A percentile compares a stretch with the other conserved stretches of the same genome.
phyloP scores from a whole-genome alignment of 208 protist genomes.

The Trypanosoma cruzi region DNA sequence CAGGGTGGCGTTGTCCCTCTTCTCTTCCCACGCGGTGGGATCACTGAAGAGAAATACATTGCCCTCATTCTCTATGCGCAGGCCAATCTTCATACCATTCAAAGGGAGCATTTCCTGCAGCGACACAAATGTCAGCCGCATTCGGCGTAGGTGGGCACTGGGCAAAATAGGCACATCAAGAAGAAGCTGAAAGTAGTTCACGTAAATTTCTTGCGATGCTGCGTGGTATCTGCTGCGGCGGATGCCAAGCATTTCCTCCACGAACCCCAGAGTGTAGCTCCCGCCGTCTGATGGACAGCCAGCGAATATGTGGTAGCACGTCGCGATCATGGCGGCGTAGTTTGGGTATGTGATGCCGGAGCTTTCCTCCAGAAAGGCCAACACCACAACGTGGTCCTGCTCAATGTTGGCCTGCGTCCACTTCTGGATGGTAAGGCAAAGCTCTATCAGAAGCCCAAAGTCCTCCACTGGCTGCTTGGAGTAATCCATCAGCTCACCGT shows the following conservation, averaged over 20 bases:
- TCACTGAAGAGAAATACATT: conserved; percentile 54
- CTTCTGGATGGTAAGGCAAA: conserved; percentile 74
- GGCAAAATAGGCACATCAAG: conserved; percentile 75
- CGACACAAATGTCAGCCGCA: conserved; percentile 48
- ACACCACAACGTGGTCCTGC: conserved; percentile 50
- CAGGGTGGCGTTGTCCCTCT: conserved; percentile 30
- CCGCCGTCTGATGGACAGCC: conserved; percentile 52
- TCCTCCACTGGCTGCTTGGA: conserved; percentile 75
- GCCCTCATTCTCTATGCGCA: conserved; percentile 56
- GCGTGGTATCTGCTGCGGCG: conserved; percentile 54
- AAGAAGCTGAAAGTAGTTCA: conserved; percentile 84
- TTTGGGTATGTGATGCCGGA: conserved; percentile 48
- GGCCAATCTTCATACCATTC: conserved; percentile 42
- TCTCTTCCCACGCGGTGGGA: conserved; percentile 43
- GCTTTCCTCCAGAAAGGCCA: conserved; percentile 76
- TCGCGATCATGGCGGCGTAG: conserved; percentile 78
- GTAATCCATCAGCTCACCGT: conserved; percentile 76
- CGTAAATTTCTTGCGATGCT: conserved; percentile 75
- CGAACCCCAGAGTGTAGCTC: conserved; percentile 51
- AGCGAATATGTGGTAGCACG: conserved; percentile 77
- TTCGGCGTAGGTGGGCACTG: conserved; percentile 52
- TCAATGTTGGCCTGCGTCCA: conserved; percentile 44
- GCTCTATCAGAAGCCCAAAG: conserved; percentile 69
- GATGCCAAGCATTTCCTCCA: conserved; percentile 65
- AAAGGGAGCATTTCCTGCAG: conserved; percentile 62